Evolutionary conservation across 257 asterid genomes (phyloP), one percentile per base, ranked within the genome.

Genomic region (Primulina tabacum): DNA sequence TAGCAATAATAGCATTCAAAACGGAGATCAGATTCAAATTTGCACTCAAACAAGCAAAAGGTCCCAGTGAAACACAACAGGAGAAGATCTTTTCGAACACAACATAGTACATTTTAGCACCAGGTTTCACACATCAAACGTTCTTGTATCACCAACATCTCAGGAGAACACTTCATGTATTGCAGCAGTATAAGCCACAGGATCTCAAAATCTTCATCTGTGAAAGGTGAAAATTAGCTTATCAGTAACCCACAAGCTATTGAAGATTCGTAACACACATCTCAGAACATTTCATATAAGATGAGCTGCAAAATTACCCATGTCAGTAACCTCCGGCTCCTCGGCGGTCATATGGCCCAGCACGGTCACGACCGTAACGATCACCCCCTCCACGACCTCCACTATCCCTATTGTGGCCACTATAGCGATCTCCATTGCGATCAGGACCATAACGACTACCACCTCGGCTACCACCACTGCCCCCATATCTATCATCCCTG

Each of bases 311-410:
- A 68, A 52, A 34, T 67, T 74, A 81, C 69, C 83, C 69, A 34
- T 78, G 82, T 60, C 89, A 78, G 58, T 73, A 86, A 47, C 87
- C 85, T 34, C 92, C 89, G 68, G 81, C 32, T 56, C 85, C 80
- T 57, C 90, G 85, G 73, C 96, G 97, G 69, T 90, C 97, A 79
- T 94, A 89, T 20, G 99, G 99, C 11, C 99, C 97, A 53, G 97
- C 89, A 17, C 95, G 87, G 60, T 93, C 97, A 64, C 96, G 95
- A 63, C 73, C 82, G 75, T 86, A 81, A 68, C 86, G 86, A 47
- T 93, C 97, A 77, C 77, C 84, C 65, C 86, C 83, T 0, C 90
- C 89, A 59, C 82, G 86, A 68, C 86, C 85, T 24, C 92, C 90
- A 8, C 89, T 82, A 64, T 88, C 95, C 50, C 88, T 81, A 75